Evolutionary conservation across 2,329 filamentous ascomycete genomes (phyloP).

Genomic region (Alternaria brassicicola): DNA sequence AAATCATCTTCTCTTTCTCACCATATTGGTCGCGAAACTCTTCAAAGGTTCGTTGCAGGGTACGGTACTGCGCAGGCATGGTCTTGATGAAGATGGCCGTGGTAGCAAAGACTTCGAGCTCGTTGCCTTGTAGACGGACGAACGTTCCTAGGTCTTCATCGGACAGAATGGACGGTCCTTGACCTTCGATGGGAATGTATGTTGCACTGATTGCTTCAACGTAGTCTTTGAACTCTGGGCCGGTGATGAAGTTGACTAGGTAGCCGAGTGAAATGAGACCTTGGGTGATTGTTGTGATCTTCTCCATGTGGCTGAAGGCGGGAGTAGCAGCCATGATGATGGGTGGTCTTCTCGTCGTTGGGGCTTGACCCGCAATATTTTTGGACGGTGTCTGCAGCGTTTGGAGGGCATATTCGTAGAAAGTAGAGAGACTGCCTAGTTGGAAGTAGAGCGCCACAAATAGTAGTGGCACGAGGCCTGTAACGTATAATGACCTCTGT

Average conservation of each 20-base stretch:
- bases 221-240: constrained; percentile 43
- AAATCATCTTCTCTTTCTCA: constrained; percentile 49
- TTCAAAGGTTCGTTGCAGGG: constrained; percentile 40
- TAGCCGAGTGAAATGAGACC: constrained; percentile 51
- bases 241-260: constrained; percentile 51
- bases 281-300: constrained; percentile 39
- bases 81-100: constrained; percentile 44
- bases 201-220: constrained; percentile 30
- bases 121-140: constrained; percentile 31
- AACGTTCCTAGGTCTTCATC: constrained; percentile 25
- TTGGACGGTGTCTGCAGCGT: background rate
- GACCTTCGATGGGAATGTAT: constrained; percentile 12
- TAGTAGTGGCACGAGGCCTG: background rate
- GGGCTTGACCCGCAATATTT: background rate
- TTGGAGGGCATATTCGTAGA: background rate
- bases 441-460: background rate
- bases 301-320: constrained; percentile 30
- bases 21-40: constrained; percentile 37
- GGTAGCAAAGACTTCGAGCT: constrained; percentile 43
- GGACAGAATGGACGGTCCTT: constrained; percentile 9
- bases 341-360: constrained; percentile 13
- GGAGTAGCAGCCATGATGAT: constrained; percentile 26
- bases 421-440: background rate
- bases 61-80: constrained; percentile 43
- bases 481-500: background rate